phyloP scores from a whole-genome alignment of 495 filamentous ascomycete genomes.

The Tuber borchii region DNA sequence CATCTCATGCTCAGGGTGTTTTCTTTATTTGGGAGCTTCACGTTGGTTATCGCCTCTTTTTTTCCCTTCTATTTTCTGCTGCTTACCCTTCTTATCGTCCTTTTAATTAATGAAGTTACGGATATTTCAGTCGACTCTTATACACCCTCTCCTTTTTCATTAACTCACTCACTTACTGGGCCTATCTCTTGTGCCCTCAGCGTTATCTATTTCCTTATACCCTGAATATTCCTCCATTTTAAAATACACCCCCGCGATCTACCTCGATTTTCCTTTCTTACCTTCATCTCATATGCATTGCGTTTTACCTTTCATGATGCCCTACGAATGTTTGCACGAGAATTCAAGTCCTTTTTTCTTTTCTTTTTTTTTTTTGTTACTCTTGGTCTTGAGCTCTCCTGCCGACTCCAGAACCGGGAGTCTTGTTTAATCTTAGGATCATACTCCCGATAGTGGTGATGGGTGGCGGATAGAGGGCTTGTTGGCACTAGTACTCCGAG shows the following conservation, averaged over 20 bases:
- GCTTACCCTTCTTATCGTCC: slow-evolving; percentile 43
- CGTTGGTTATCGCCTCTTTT: slow-evolving; percentile 23
- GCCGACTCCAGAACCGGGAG: background rate
- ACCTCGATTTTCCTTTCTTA: background rate
- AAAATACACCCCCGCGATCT: slow-evolving; percentile 2
- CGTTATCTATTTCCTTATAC: slow-evolving; percentile 9
- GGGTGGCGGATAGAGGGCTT: background rate
- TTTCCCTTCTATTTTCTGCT: slow-evolving; percentile 42
- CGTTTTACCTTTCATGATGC: background rate
- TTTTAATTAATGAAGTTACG: slow-evolving; percentile 44
- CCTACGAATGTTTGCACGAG: background rate
- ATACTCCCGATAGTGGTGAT: background rate
- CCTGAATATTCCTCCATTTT: background rate
- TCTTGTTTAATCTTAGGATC: background rate
- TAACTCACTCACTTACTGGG: background rate
- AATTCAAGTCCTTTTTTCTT: background rate
- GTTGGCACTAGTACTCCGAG: background rate
- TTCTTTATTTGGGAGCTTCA: slow-evolving; percentile 22
- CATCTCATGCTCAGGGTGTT: slow-evolving; percentile 26
- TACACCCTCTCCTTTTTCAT: slow-evolving; percentile 13
- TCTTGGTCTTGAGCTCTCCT: background rate
- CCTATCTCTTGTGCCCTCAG: slow-evolving; percentile 10
- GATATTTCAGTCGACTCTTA: slow-evolving; percentile 23
- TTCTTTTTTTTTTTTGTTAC: background rate
- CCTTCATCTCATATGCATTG: background rate